Conservation (phyloP, 192 early-diverging fungal species). For the Podila horticola region DNA sequence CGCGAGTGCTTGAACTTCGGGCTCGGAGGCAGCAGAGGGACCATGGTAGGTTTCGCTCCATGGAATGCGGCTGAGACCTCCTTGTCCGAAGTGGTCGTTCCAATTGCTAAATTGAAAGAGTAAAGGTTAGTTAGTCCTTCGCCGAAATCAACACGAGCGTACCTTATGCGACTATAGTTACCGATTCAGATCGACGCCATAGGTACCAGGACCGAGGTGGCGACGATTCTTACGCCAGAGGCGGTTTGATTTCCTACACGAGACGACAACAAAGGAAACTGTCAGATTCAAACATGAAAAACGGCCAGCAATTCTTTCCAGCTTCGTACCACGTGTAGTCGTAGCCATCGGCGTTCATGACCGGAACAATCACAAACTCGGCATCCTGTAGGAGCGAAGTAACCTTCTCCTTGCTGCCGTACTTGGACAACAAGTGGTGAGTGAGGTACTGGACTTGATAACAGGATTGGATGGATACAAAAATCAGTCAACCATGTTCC, state of each 20-base stretch:
- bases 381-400: conserved; percentile 53
- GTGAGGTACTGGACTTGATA: conserved; percentile 58
- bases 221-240: conserved; percentile 72
- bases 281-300: not conserved
- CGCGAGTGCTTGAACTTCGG: conserved; percentile 57
- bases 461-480: not conserved
- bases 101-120: conserved; percentile 23
- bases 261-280: not conserved
- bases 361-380: conserved; percentile 65
- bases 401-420: conserved; percentile 44
- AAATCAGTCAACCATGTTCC: not conserved
- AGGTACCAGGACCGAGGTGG: conserved; percentile 25
- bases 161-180: too few relatives aligned
- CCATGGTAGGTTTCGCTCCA: conserved; percentile 52
- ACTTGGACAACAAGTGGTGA: conserved; percentile 51
- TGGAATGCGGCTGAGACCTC: conserved; percentile 42
- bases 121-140: not conserved
- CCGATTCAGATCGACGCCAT: conserved; percentile 60
- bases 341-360: conserved; percentile 71
- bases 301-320: not conserved
- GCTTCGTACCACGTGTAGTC: conserved; percentile 55
- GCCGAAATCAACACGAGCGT: too few relatives aligned
- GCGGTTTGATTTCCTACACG: conserved; percentile 31
- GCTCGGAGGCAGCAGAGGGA: conserved; percentile 54
- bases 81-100: conserved; percentile 54